Percentiles rank a stretch among this genome's conserved stretches.
These are phyloP conservation scores for Tephrocybe sp. DNA, from an alignment of 768 basidiomycete genomes.

Conservation along the genomic window DNA sequence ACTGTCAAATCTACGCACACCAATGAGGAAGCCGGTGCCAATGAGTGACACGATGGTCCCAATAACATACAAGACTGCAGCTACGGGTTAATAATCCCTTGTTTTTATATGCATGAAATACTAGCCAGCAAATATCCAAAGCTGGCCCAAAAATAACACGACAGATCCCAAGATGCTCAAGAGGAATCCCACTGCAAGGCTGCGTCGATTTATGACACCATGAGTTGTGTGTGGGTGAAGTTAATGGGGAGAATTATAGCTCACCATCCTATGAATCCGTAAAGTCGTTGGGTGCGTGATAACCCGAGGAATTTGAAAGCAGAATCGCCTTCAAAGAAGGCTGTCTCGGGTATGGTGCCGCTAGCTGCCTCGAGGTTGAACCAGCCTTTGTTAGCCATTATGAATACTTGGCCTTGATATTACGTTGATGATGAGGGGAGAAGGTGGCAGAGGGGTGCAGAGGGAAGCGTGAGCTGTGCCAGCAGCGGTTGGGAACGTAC, in stretches of 20 bases:
- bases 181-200: slow-evolving; percentile 71
- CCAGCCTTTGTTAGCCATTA: slow-evolving; percentile 78
- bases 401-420: slow-evolving; percentile 18
- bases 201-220: slow-evolving; percentile 28
- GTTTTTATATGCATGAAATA: slow-evolving; percentile 11
- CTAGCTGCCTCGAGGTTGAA: slow-evolving; percentile 76
- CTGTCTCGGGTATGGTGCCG: slow-evolving; percentile 65
- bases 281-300: slow-evolving; percentile 76
- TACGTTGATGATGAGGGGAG: slow-evolving; percentile 5
- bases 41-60: slow-evolving; percentile 81
- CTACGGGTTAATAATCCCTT: slow-evolving; percentile 1
- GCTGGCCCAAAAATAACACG: slow-evolving; percentile 68
- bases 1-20: slow-evolving; percentile 48
- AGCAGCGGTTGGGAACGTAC: slow-evolving; percentile 25
- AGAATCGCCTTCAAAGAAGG: slow-evolving; percentile 86
- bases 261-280: slow-evolving; percentile 84
- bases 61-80: slow-evolving; percentile 72
- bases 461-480: slow-evolving; percentile 27
- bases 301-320: slow-evolving; percentile 80
- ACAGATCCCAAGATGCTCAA: slow-evolving; percentile 79
- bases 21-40: slow-evolving; percentile 89
- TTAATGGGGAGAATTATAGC: slow-evolving; percentile 23
- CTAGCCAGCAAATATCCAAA: slow-evolving; percentile 74
- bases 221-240: neutral
- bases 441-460: slow-evolving; percentile 2